Evolutionary conservation across 768 basidiomycete genomes (phyloP).

Genomic region (Ramaria sp.): DNA sequence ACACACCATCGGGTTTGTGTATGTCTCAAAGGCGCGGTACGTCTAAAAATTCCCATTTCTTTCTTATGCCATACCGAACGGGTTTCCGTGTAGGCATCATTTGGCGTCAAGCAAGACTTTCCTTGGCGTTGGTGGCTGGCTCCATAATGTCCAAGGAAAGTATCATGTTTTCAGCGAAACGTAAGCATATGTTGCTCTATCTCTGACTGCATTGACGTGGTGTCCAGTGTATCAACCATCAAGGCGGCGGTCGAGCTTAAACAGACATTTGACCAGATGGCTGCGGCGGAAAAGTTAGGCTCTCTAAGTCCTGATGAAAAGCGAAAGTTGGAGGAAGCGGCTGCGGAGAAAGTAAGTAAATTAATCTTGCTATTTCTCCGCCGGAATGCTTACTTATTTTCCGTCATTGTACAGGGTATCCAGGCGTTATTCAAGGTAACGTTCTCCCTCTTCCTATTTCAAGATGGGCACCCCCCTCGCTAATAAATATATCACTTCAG

Average conservation of each 20-base stretch:
- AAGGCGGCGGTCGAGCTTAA: slow-evolving; percentile 85
- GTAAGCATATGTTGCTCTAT: slow-evolving; percentile 30
- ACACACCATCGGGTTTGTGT: slow-evolving; percentile 80
- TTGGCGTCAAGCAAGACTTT: slow-evolving; percentile 60
- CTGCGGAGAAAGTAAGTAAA: slow-evolving; percentile 64
- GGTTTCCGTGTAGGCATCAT: slow-evolving; percentile 43
- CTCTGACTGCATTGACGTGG: background rate
- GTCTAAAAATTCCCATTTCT: background rate
- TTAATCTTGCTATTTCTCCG: background rate
- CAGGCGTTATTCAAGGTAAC: slow-evolving; percentile 82
- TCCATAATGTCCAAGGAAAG: slow-evolving; percentile 86
- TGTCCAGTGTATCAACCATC: slow-evolving; percentile 64
- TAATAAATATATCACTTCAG: slow-evolving; percentile 25
- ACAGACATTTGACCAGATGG: slow-evolving; percentile 82
- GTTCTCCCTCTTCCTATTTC: background rate
- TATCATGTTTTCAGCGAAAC: slow-evolving; percentile 92
- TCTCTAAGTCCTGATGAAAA: slow-evolving; percentile 70
- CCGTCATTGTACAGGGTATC: slow-evolving; percentile 34
- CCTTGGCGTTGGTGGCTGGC: slow-evolving; percentile 84
- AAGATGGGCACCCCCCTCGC: too few species aligned
- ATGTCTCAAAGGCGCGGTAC: slow-evolving; percentile 53
- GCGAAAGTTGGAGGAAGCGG: slow-evolving; percentile 78
- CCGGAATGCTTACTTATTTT: background rate
- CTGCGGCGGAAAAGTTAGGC: slow-evolving; percentile 80
- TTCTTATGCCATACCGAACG: background rate